phyloP scores from a whole-genome alignment of 2,329 filamentous ascomycete species.

The Sclerotinia sclerotiorum region DNA sequence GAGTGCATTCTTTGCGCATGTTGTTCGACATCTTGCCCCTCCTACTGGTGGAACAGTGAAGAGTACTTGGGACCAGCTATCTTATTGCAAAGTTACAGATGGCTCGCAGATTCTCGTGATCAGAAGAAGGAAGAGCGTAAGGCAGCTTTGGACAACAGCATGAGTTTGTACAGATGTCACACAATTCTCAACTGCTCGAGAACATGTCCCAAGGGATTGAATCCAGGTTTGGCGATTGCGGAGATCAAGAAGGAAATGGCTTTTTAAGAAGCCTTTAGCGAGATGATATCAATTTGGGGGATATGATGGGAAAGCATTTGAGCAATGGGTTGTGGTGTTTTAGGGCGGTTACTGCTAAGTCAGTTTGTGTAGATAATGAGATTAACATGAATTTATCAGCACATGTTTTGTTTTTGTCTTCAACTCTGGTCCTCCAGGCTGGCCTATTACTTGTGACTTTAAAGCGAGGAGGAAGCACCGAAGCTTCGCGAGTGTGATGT shows the following conservation, averaged over 20 bases:
- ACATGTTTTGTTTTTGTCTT: constrained; percentile 1
- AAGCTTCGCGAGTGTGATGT: constrained; percentile 1
- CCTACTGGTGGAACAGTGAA: constrained; percentile 99
- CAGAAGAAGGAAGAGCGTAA: constrained; percentile 86
- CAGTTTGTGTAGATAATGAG: constrained; percentile 22
- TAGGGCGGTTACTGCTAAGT: constrained; percentile 21
- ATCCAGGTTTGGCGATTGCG: constrained; percentile 91
- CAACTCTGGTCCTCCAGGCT: neutral
- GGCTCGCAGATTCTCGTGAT: constrained; percentile 93
- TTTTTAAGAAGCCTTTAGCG: constrained; percentile 35
- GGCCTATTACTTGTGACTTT: neutral
- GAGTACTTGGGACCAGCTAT: constrained; percentile 98
- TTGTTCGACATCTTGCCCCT: constrained; percentile 99
- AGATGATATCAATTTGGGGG: constrained; percentile 1
- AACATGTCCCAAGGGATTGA: constrained; percentile 97
- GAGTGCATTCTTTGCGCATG: constrained; percentile 99
- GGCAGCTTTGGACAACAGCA: constrained; percentile 92
- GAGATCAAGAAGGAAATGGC: constrained; percentile 99
- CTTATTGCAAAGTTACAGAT: constrained; percentile 95
- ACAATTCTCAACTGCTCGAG: constrained; percentile 98
- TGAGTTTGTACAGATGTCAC: constrained; percentile 98
- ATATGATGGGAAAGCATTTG: constrained; percentile 10
- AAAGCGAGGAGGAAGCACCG: neutral
- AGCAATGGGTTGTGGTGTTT: constrained; percentile 21
- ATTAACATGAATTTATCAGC: constrained; percentile 21